Percentiles rank a stretch among this genome's conserved stretches.
Conservation (phyloP, 441 rosid species). For the Erodium moschatum region DNA sequence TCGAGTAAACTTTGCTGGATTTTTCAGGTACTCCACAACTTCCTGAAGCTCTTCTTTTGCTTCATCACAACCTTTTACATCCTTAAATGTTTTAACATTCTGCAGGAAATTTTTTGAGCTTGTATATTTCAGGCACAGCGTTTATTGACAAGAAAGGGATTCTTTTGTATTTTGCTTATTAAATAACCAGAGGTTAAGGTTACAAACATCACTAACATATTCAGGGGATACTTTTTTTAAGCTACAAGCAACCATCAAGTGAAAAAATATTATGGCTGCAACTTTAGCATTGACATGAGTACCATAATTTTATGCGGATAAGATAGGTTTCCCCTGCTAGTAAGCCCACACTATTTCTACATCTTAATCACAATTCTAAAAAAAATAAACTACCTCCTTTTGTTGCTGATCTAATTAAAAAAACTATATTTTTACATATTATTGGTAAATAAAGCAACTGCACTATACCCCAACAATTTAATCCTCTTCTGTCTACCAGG, state of each 20-base stretch:
- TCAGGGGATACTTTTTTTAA: no score
- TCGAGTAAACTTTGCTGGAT: constrained; percentile 91
- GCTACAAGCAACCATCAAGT: no score
- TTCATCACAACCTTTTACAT: constrained; percentile 99
- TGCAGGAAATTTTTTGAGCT: constrained; percentile 29
- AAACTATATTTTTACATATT: not conserved
- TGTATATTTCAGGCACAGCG: constrained; percentile 12
- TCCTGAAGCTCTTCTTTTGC: constrained; percentile 99
- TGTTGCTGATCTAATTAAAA: no score
- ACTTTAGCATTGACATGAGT: not conserved
- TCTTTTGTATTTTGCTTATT: constrained; percentile 13
- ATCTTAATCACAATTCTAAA: not conserved
- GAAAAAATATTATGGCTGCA: not conserved
- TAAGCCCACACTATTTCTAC: not conserved
- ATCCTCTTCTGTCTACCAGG: not conserved
- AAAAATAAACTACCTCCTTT: no score
- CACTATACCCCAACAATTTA: not conserved
- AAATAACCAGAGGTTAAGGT: not conserved
- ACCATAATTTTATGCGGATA: not conserved
- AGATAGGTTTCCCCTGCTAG: not conserved
- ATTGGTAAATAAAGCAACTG: not conserved
- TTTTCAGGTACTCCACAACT: constrained; percentile 91
- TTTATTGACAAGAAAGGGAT: constrained; percentile 4
- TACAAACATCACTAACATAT: not conserved
- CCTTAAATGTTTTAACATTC: constrained; percentile 98